phyloP scores from a whole-genome alignment of 805 yeast species.

The Lipomyces lipofer region DNA sequence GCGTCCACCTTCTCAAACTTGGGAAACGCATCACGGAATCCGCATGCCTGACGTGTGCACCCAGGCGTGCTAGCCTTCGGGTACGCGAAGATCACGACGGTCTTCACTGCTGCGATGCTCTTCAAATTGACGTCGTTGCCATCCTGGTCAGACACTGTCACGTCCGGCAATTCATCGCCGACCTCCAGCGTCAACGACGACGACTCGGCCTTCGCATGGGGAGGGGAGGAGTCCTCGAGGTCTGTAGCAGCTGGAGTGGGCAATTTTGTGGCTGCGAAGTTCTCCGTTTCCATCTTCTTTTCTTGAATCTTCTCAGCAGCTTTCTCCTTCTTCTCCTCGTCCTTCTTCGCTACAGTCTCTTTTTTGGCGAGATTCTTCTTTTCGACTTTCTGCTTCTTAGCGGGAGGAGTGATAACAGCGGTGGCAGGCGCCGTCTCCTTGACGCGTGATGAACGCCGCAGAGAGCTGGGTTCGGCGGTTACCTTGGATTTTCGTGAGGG shows the following conservation, averaged over 20 bases:
- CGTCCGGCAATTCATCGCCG: slow-evolving; percentile 56
- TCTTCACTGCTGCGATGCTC: slow-evolving; percentile 29
- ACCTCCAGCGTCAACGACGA: slow-evolving; percentile 2
- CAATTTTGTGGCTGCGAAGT: slow-evolving; percentile 4
- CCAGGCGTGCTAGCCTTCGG: slow-evolving; percentile 96
- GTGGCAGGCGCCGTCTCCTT: slow-evolving; percentile 1
- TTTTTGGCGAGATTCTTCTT: slow-evolving; percentile 1
- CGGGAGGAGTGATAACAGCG: not conserved
- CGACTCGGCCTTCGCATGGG: slow-evolving; percentile 26
- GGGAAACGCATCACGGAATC: slow-evolving; percentile 69
- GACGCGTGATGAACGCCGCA: slow-evolving; percentile 24
- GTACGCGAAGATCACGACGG: slow-evolving; percentile 52
- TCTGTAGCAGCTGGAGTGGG: slow-evolving; percentile 23
- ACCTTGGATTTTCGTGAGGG: slow-evolving; percentile 16
- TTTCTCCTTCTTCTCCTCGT: slow-evolving; percentile 17
- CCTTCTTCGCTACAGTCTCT: slow-evolving; percentile 13
- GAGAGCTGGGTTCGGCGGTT: slow-evolving; percentile 13
- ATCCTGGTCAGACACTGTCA: slow-evolving; percentile 66
- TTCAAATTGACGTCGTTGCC: slow-evolving; percentile 58
- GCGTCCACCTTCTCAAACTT: slow-evolving; percentile 54
- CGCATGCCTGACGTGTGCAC: slow-evolving; percentile 92
- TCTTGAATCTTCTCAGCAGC: slow-evolving; percentile 17
- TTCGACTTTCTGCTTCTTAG: slow-evolving; percentile 4
- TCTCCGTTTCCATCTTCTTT: slow-evolving; percentile 2
- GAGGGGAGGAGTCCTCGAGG: slow-evolving; percentile 4